A percentile compares a stretch with the other conserved stretches of the same genome.
Conservation (phyloP, 306 rosid genomes). For the Vachellia pachyceras region DNA sequence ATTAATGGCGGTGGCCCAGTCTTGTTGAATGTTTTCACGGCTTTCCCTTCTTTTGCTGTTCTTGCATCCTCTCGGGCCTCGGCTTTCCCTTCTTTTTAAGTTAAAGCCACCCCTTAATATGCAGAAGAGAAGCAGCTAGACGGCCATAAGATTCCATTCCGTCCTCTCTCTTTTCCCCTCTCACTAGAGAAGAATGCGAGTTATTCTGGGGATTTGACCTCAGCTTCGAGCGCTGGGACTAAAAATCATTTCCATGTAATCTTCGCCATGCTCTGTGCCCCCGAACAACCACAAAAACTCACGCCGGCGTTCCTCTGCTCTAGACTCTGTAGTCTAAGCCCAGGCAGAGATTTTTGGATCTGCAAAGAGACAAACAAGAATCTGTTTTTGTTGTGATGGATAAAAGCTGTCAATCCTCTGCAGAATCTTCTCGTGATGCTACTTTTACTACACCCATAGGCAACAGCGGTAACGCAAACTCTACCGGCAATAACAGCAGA, state of each 20-base stretch:
- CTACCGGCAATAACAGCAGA: not conserved
- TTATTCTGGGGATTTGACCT: not conserved
- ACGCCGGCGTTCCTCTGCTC: conserved; percentile 21
- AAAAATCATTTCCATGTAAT: conserved; percentile 11
- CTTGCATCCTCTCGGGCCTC: too few species aligned
- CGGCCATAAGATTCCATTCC: conserved; percentile 5
- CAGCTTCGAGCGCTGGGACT: not conserved
- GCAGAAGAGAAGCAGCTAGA: conserved; percentile 17
- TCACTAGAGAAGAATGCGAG: conserved; percentile 37
- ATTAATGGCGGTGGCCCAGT: not conserved
- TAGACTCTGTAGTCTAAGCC: not conserved
- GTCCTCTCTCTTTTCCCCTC: not conserved
- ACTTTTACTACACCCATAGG: not conserved
- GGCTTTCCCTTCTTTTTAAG: conserved; percentile 33
- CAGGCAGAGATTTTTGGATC: not conserved
- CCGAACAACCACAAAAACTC: conserved; percentile 27
- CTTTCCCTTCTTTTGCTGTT: too few species aligned
- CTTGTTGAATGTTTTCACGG: not conserved
- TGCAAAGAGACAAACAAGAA: not conserved
- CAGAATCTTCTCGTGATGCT: conserved; percentile 34
- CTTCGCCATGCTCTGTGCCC: conserved; percentile 24
- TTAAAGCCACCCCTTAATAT: not conserved
- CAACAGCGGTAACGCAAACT: not conserved
- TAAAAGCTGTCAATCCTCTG: conserved; percentile 50
- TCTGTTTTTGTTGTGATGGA: conserved; percentile 36